Percentiles rank a stretch among this genome's conserved stretches.
Conservation (phyloP, 495 filamentous ascomycete genomes). For the Podospora pseudoanserina region DNA sequence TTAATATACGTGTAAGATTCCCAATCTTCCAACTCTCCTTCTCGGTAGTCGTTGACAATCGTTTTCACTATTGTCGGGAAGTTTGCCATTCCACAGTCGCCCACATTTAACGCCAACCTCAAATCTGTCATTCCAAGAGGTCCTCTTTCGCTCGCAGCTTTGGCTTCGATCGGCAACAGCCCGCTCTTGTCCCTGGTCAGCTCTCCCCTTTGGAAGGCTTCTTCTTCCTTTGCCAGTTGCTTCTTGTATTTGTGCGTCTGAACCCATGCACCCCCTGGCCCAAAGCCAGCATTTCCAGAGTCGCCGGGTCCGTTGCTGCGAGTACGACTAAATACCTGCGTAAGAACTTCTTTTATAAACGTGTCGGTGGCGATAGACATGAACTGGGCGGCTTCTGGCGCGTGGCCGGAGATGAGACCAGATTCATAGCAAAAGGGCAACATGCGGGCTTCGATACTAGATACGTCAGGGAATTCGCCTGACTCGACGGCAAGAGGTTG, state of each 20-base stretch:
- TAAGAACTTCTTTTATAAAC: constrained; percentile 84
- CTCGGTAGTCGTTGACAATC: constrained; percentile 68
- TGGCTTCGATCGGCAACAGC: constrained; percentile 71
- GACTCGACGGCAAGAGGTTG: constrained; percentile 85
- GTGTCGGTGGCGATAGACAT: constrained; percentile 89
- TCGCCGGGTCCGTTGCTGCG: constrained; percentile 70
- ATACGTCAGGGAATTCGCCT: constrained; percentile 83
- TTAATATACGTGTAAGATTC: constrained; percentile 48
- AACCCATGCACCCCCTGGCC: constrained; percentile 63
- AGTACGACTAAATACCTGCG: constrained; percentile 71
- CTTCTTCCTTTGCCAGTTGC: constrained; percentile 70
- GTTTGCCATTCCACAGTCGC: constrained; percentile 67
- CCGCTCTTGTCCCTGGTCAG: constrained; percentile 65
- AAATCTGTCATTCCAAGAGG: constrained; percentile 77
- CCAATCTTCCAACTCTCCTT: constrained; percentile 67
- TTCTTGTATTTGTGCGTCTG: constrained; percentile 74
- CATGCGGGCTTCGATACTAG: constrained; percentile 79
- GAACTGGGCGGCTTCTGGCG: constrained; percentile 70
- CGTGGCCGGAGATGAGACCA: constrained; percentile 71
- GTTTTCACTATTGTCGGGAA: constrained; percentile 70
- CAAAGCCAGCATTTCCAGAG: constrained; percentile 53
- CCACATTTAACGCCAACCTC: constrained; percentile 67
- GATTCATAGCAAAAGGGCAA: constrained; percentile 91
- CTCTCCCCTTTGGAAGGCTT: constrained; percentile 61
- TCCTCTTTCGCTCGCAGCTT: constrained; percentile 60